Base-by-base conservation (phyloP, 139 green algal species). In the Coelastrella sp. region DNA sequence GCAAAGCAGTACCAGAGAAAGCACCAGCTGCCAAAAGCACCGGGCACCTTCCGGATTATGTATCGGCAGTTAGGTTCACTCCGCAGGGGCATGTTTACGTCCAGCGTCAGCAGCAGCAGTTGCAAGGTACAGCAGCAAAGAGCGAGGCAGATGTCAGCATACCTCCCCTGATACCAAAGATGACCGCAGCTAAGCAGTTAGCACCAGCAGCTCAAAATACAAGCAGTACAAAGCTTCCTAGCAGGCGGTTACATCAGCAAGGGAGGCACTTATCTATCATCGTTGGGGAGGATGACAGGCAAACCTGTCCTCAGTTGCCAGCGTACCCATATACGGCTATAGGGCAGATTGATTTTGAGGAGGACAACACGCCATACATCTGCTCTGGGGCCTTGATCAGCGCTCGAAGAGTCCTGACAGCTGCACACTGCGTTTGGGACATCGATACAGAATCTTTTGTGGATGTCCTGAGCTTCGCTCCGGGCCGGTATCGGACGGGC, bases 321-420 rank as follows among this genome's bases (percentile, higher is more conserved):
- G 34, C 32, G 19, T 74, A 64, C 40, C 78, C 78, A 64, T 76
- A 59, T 53, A 62, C 41, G 30, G 78, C 78, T 15, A 48, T 86
- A 5, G 79, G 79, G 32, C 66, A 86, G 79, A 66, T 86, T n/a
- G 79, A 86, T 17, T 79, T 86, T 17, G 19, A 27, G 21, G 66
- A 79, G 30, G n/a, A 4, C 1, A 34, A 21, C n/a, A 62, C 45
- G 19, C 34, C 79, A 35, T 86, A 60, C 79, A 86, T 79, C 32
- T 86, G 79, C 45, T 69, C 79, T 9, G 83, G 76, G 2, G 62
- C 75, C 9, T 74, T 88, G 17, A 75, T 88, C n/a, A 71, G 73
- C 63, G 25, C 30, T 23, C 45, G 66, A 2, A 38, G 64, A 25
- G 79, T 86, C 43, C 48, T 86, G 32, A 86, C 79, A 32, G 79